Evolutionary conservation across 768 basidiomycete genomes (phyloP).

Genomic region (Termitomyces titanicus): DNA sequence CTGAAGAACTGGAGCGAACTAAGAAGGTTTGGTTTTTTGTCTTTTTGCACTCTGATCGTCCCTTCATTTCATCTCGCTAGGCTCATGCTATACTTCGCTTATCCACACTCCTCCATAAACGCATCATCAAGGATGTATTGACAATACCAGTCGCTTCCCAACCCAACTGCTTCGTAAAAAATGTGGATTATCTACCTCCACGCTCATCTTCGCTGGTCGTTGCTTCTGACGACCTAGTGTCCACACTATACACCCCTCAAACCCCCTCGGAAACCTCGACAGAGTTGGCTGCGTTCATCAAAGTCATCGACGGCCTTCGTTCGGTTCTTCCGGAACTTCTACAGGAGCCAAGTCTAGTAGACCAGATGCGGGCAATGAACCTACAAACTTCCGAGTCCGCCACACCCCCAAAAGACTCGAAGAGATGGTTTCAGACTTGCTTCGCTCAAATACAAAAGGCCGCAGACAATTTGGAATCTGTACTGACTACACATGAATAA

Average conservation of each 20-base stretch:
- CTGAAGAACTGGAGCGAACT: slow-evolving; percentile 50
- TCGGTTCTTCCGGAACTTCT: slow-evolving; percentile 21
- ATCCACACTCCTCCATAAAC: slow-evolving; percentile 58
- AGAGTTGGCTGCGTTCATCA: slow-evolving; percentile 35
- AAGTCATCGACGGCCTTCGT: slow-evolving; percentile 34
- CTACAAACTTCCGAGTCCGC: slow-evolving; percentile 8
- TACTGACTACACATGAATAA: slow-evolving; percentile 16
- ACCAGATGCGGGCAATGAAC: slow-evolving; percentile 24
- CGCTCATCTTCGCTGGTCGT: slow-evolving; percentile 50
- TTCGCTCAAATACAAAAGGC: slow-evolving; percentile 57
- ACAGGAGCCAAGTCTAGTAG: slow-evolving; percentile 23
- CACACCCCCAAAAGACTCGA: slow-evolving; percentile 28
- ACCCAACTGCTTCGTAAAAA: slow-evolving; percentile 16
- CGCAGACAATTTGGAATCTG: slow-evolving; percentile 24
- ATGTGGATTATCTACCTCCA: slow-evolving; percentile 48
- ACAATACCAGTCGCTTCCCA: slow-evolving; percentile 19
- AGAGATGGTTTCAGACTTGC: slow-evolving; percentile 64
- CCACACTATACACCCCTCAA: slow-evolving; percentile 66
- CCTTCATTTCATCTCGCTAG: slow-evolving; percentile 28
- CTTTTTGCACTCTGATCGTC: background rate
- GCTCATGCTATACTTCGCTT: slow-evolving; percentile 58
- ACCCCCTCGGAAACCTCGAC: slow-evolving; percentile 35
- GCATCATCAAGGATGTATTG: slow-evolving; percentile 50
- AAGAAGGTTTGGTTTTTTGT: slow-evolving; percentile 44
- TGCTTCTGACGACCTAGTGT: slow-evolving; percentile 62